Conservation (phyloP, 192 early-diverging fungal species). For the Fimicolochytrium jonesii region DNA sequence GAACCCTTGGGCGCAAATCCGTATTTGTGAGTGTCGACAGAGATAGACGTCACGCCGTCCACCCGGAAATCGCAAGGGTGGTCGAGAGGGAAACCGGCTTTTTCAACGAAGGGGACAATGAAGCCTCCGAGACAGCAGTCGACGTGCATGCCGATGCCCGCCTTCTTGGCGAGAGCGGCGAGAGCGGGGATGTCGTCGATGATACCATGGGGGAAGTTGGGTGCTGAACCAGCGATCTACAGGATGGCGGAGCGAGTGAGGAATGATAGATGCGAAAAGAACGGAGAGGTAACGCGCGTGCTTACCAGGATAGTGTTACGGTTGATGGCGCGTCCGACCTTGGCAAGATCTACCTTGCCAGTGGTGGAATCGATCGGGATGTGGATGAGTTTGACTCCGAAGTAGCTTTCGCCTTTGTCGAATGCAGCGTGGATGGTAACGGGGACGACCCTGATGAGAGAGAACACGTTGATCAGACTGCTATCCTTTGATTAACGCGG, state of each 20-base stretch:
- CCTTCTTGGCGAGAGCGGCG: constrained; percentile 69
- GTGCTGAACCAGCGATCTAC: constrained; percentile 81
- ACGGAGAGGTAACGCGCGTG: neutral
- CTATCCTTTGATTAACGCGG: no score
- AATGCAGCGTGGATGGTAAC: constrained; percentile 94
- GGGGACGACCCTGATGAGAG: constrained; percentile 68
- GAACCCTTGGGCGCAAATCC: constrained; percentile 99
- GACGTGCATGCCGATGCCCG: constrained; percentile 86
- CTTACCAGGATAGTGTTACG: constrained; percentile 81
- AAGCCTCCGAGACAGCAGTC: constrained; percentile 97
- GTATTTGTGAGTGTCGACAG: constrained; percentile 97
- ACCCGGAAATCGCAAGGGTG: constrained; percentile 83
- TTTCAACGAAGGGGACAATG: constrained; percentile 88
- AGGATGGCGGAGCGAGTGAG: no score
- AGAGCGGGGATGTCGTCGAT: constrained; percentile 85
- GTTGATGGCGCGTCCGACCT: constrained; percentile 77
- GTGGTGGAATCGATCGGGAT: constrained; percentile 78
- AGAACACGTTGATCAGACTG: no score
- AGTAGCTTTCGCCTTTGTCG: constrained; percentile 91
- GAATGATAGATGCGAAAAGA: neutral
- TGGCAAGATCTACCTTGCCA: constrained; percentile 69
- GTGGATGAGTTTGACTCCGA: constrained; percentile 81
- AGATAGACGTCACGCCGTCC: constrained; percentile 90
- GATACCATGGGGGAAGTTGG: constrained; percentile 91
- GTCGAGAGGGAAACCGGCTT: constrained; percentile 81